These are phyloP conservation scores for Cicer cuneatum DNA, from an alignment of 306 rosid genomes.

Conservation along the genomic window DNA sequence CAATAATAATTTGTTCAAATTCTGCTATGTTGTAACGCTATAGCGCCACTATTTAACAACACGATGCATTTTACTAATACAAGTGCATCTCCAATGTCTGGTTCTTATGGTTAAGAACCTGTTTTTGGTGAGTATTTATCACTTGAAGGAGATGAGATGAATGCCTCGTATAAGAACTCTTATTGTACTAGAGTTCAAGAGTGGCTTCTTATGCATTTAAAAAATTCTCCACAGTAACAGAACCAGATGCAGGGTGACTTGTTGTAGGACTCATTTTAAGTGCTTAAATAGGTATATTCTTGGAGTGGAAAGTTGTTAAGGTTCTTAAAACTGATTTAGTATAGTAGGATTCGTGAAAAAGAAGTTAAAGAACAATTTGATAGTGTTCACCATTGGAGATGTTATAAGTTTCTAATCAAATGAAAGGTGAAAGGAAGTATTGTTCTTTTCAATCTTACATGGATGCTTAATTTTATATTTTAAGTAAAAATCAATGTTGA, in stretches of 20 bases:
- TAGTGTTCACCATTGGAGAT: not conserved
- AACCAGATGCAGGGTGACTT: not conserved
- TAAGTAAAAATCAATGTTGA: not conserved
- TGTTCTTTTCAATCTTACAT: slow-evolving; percentile 3
- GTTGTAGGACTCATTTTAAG: not conserved
- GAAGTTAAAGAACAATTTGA: not conserved
- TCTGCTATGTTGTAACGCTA: too few relatives aligned
- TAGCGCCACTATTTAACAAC: too few relatives aligned
- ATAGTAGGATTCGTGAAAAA: not conserved
- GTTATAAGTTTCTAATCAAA: not conserved
- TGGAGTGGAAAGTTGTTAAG: not conserved
- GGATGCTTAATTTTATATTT: not conserved
- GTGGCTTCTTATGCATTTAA: not conserved
- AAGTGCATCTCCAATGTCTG: not conserved
- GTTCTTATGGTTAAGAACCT: not conserved
- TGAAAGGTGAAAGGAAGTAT: not conserved
- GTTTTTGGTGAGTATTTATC: not conserved
- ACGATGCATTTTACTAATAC: not conserved
- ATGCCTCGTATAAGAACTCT: not conserved
- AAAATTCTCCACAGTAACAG: not conserved
- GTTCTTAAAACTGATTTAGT: not conserved
- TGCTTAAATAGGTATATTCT: not conserved
- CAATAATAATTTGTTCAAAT: too few relatives aligned
- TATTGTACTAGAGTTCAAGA: not conserved
- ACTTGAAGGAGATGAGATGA: not conserved